Evolutionary conservation across 78 protist species (phyloP).

Genomic region (Neovahlkampfia damariscottae): DNA sequence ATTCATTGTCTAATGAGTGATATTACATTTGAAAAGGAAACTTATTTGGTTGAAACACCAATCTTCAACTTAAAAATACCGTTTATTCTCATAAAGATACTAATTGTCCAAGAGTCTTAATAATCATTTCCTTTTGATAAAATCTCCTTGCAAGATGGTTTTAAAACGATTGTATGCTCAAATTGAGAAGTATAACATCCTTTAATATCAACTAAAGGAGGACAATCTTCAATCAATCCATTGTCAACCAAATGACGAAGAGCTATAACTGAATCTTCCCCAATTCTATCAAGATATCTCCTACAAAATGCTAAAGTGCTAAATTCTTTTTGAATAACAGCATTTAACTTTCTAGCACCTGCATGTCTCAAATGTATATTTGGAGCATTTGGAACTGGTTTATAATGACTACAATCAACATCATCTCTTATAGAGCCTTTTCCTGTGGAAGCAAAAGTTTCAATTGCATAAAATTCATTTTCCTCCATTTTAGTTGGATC

Average conservation of each 20-base stretch:
- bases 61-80: no score
- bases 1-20: no score
- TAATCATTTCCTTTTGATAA: conserved; percentile 87
- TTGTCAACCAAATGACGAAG: no score
- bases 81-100: no score
- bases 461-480: conserved; percentile 97
- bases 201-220: conserved; percentile 86
- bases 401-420: conserved; percentile 86
- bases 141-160: conserved; percentile 90
- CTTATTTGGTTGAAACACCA: no score
- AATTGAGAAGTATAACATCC: conserved; percentile 90
- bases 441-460: conserved; percentile 98
- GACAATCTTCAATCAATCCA: conserved; percentile 48
- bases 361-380: conserved; percentile 4
- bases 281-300: conserved; percentile 59
- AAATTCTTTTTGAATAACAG: conserved; percentile 64
- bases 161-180: conserved; percentile 84
- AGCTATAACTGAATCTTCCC: no score
- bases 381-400: conserved; percentile 42
- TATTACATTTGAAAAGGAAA: no score
- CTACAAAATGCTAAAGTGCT: conserved; percentile 95
- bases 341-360: conserved; percentile 62
- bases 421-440: conserved; percentile 69
- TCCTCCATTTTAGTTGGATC: conserved; percentile 72
- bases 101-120: no score